Evolutionary conservation across 2,329 filamentous ascomycete species (phyloP).

Genomic region (Hirsutella rhossiliensis): DNA sequence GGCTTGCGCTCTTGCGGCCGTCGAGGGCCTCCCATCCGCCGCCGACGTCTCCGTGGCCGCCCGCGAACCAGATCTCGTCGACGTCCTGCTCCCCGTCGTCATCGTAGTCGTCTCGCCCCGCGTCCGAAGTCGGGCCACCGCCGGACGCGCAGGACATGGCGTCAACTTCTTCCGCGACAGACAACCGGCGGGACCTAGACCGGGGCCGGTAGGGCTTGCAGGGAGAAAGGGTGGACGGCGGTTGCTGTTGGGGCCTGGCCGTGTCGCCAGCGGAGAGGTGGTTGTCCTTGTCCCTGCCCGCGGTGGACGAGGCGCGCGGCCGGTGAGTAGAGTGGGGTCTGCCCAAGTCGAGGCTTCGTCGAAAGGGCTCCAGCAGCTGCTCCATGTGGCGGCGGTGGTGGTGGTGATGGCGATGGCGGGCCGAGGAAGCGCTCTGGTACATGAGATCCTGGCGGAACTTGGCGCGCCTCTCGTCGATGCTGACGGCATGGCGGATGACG

Average conservation of each 20-base stretch:
- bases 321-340: background rate
- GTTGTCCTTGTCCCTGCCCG: background rate
- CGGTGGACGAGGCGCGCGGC: background rate
- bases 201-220: conserved; percentile 30
- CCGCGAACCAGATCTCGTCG: conserved; percentile 70
- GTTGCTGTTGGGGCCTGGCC: conserved; percentile 3
- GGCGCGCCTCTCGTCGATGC: conserved; percentile 58
- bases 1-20: conserved; percentile 50
- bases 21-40: conserved; percentile 57
- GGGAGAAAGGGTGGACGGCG: conserved; percentile 6
- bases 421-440: conserved; percentile 29
- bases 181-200: conserved; percentile 23
- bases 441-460: conserved; percentile 63
- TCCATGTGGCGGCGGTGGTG: conserved; percentile 9
- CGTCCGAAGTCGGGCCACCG: conserved; percentile 12
- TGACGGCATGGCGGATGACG: conserved; percentile 57
- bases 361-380: conserved; percentile 7
- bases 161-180: conserved; percentile 10
- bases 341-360: conserved; percentile 6
- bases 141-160: conserved; percentile 17
- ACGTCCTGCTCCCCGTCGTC: conserved; percentile 48
- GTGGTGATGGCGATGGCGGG: conserved; percentile 11
- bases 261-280: conserved; percentile 2
- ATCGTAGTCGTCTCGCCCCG: conserved; percentile 27
- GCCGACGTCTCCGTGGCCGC: conserved; percentile 67